A percentile compares a stretch with the other conserved stretches of the same genome.
Evolutionary conservation across 1,284 basidiomycete species (phyloP).

Genomic region (Ustilago cynodontis): DNA sequence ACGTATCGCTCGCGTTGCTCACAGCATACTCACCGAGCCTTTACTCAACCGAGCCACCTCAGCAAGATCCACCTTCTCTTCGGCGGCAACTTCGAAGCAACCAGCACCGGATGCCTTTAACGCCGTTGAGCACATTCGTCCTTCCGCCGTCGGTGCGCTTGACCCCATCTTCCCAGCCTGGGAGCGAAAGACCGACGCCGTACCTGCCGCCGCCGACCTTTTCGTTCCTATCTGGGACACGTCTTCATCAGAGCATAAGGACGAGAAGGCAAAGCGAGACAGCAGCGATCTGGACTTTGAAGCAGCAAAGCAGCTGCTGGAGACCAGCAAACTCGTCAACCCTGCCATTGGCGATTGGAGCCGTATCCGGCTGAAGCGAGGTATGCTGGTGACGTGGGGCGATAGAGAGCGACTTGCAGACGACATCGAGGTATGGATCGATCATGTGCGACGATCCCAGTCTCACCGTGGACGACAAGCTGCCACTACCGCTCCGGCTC

Average conservation of each 20-base stretch:
- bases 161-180: slow-evolving; percentile 54
- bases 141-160: slow-evolving; percentile 33
- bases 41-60: slow-evolving; percentile 39
- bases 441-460: slow-evolving; percentile 36
- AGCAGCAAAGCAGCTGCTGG: slow-evolving; percentile 36
- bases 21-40: slow-evolving; percentile 55
- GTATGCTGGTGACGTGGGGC: slow-evolving; percentile 65
- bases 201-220: slow-evolving; percentile 44
- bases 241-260: not conserved
- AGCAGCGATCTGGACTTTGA: slow-evolving; percentile 31
- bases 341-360: slow-evolving; percentile 66
- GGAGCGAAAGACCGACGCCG: slow-evolving; percentile 55
- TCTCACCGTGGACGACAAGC: not conserved
- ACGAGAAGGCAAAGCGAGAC: slow-evolving; percentile 12
- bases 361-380: slow-evolving; percentile 49
- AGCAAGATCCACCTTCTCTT: slow-evolving; percentile 4
- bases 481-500: too few relatives aligned
- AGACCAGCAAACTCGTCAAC: slow-evolving; percentile 57
- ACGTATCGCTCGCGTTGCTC: slow-evolving; percentile 46
- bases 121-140: slow-evolving; percentile 27
- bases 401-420: slow-evolving; percentile 62
- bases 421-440: slow-evolving; percentile 65
- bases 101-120: slow-evolving; percentile 31
- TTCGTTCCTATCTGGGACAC: slow-evolving; percentile 45
- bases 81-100: not conserved